Evolutionary conservation across 2,329 filamentous ascomycete species (phyloP).

Genomic region (Xylariales sp.): DNA sequence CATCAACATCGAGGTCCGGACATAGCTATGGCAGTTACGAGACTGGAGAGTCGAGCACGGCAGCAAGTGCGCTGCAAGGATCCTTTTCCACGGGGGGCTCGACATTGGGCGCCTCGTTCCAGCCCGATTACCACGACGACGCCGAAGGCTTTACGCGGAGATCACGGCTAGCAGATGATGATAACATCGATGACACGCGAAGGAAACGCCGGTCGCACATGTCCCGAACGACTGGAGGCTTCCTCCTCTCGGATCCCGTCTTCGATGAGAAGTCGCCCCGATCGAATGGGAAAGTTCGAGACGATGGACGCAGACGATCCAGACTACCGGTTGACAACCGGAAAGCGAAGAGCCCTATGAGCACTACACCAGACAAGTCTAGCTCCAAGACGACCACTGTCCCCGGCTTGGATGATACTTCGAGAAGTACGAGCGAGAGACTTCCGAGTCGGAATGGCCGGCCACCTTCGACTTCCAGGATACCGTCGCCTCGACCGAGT

Average conservation of each 20-base stretch:
- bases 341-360: constrained; percentile 21
- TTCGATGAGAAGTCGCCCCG: constrained; percentile 18
- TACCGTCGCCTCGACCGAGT: constrained; percentile 18
- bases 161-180: constrained; percentile 14
- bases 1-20: constrained; percentile 25
- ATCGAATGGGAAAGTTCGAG: constrained; percentile 21
- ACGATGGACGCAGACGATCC: constrained; percentile 26
- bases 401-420: constrained; percentile 13
- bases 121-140: constrained; percentile 11
- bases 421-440: constrained; percentile 14
- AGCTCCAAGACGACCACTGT: constrained; percentile 6
- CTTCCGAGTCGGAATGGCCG: constrained; percentile 22
- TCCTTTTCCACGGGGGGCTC: constrained; percentile 12
- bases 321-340: constrained; percentile 24
- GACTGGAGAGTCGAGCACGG: constrained; percentile 39
- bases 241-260: constrained; percentile 44
- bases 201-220: constrained; percentile 32
- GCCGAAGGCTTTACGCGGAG: constrained; percentile 12
- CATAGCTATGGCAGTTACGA: constrained; percentile 35
- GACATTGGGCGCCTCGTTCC: constrained; percentile 12
- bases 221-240: constrained; percentile 43
- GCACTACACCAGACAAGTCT: constrained; percentile 12
- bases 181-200: constrained; percentile 16
- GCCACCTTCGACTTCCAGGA: constrained; percentile 16
- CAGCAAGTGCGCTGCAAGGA: constrained; percentile 24